These are phyloP conservation scores for Boletus coccyginus DNA, from an alignment of 768 basidiomycete genomes.

Conservation along the genomic window DNA sequence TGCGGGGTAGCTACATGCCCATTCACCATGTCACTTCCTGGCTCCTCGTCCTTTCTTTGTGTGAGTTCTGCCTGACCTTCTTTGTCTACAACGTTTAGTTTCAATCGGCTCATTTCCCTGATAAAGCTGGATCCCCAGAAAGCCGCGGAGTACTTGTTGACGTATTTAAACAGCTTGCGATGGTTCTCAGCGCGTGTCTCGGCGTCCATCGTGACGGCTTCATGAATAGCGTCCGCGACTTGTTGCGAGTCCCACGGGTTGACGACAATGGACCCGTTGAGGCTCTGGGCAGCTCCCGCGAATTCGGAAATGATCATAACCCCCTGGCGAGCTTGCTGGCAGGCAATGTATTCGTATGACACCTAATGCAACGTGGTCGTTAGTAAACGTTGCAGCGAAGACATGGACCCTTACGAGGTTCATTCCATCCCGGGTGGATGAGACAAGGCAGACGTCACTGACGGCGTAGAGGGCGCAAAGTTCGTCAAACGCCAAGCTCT, in stretches of 20 bases:
- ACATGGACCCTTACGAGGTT: conserved; percentile 70
- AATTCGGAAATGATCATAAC: conserved; percentile 99
- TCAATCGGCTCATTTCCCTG: conserved; percentile 71
- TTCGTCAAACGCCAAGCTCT: conserved; percentile 88
- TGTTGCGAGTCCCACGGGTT: conserved; percentile 99
- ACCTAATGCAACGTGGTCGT: conserved; percentile 53
- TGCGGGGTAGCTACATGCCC: conserved; percentile 35
- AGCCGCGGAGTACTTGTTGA: conserved; percentile 89
- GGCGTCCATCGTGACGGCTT: conserved; percentile 87
- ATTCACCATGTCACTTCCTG: conserved; percentile 39
- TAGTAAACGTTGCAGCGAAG: conserved; percentile 6
- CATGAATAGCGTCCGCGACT: conserved; percentile 95
- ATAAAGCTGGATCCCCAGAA: conserved; percentile 94
- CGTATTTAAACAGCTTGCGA: conserved; percentile 93
- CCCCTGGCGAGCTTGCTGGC: conserved; percentile 89
- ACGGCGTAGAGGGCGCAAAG: conserved; percentile 97
- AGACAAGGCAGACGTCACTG: conserved; percentile 94
- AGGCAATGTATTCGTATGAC: conserved; percentile 97
- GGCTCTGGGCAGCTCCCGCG: conserved; percentile 92
- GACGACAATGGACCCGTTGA: conserved; percentile 95
- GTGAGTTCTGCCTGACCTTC: conserved; percentile 35
- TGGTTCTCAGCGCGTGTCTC: conserved; percentile 89
- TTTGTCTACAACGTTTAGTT: conserved; percentile 36
- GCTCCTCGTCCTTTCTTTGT: conserved; percentile 34
- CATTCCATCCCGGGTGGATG: conserved; percentile 97